phyloP scores from a whole-genome alignment of 345 rosid genomes.

The Dipteronia sinensis region DNA sequence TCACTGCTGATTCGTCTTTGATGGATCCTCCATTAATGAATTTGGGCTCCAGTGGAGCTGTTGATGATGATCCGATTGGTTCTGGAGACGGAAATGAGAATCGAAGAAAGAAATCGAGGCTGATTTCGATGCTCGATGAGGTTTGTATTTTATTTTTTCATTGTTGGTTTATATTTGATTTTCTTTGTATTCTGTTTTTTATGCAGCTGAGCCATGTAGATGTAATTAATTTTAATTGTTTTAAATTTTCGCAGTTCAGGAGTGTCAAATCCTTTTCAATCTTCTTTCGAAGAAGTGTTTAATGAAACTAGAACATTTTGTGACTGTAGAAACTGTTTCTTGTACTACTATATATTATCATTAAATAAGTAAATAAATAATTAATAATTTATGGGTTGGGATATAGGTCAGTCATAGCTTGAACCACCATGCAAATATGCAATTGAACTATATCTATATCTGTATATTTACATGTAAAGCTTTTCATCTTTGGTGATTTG shows the following conservation, averaged over 20 bases:
- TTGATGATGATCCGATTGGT: constrained; percentile 39
- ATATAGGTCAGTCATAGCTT: constrained; percentile 21
- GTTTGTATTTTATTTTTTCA: constrained; percentile 33
- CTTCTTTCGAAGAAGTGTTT: constrained; percentile 32
- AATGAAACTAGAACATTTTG: constrained; percentile 9
- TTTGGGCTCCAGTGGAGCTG: constrained; percentile 36
- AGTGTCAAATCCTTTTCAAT: constrained; percentile 20
- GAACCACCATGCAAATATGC: constrained; percentile 33
- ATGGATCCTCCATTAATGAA: constrained; percentile 53
- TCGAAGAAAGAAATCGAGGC: constrained; percentile 70
- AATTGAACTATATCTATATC: neutral
- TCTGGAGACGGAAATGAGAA: constrained; percentile 47
- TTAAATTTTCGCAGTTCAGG: constrained; percentile 6
- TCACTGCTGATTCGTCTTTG: constrained; percentile 47
- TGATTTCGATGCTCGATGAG: constrained; percentile 89
- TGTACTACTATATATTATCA: neutral
- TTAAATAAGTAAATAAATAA: constrained; percentile 19
- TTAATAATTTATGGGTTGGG: constrained; percentile 24
- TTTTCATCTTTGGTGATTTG: constrained; percentile 16
- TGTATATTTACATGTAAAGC: neutral
- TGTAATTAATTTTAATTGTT: neutral
- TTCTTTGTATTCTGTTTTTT: neutral
- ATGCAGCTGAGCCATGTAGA: neutral
- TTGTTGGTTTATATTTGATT: neutral
- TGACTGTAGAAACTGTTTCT: constrained; percentile 21